phyloP scores from a whole-genome alignment of 208 protist species.

The Trypanosoma theileri region DNA sequence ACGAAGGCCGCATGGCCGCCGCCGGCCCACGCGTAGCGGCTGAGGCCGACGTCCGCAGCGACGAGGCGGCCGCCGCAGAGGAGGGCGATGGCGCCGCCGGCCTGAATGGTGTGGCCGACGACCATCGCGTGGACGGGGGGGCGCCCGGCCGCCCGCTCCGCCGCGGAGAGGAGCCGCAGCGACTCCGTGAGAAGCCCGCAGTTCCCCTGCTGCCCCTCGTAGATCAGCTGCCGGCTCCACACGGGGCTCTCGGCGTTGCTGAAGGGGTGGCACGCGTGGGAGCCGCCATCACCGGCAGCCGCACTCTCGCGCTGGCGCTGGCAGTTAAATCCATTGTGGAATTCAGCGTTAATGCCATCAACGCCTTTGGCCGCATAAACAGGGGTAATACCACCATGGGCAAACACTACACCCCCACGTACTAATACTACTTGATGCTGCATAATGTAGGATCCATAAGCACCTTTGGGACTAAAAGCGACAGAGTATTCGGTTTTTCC shows the following conservation, averaged over 20 bases:
- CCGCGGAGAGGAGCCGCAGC: constrained; percentile 32
- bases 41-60: constrained; percentile 36
- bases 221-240: constrained; percentile 35
- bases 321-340: constrained; percentile 14
- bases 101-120: constrained; percentile 53
- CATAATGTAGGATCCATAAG: constrained; percentile 44
- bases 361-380: constrained; percentile 33
- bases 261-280: constrained; percentile 20
- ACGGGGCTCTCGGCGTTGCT: constrained; percentile 31
- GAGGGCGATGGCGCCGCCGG: constrained; percentile 13
- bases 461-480: constrained; percentile 35
- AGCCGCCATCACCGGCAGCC: background rate
- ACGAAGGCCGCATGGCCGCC: constrained; percentile 22
- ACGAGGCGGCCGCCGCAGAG: constrained; percentile 37
- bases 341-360: constrained; percentile 30
- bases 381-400: constrained; percentile 54
- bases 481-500: constrained; percentile 22
- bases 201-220: constrained; percentile 24
- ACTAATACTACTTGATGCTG: constrained; percentile 34
- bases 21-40: constrained; percentile 22
- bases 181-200: constrained; percentile 38
- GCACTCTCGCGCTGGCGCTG: background rate
- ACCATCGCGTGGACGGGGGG: constrained; percentile 44
- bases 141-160: constrained; percentile 19
- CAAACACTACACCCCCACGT: constrained; percentile 46